Evolutionary conservation across 2,329 filamentous ascomycete genomes (phyloP), one percentile per base, ranked within the genome.

Genomic region (Calonectria leucothoes): DNA sequence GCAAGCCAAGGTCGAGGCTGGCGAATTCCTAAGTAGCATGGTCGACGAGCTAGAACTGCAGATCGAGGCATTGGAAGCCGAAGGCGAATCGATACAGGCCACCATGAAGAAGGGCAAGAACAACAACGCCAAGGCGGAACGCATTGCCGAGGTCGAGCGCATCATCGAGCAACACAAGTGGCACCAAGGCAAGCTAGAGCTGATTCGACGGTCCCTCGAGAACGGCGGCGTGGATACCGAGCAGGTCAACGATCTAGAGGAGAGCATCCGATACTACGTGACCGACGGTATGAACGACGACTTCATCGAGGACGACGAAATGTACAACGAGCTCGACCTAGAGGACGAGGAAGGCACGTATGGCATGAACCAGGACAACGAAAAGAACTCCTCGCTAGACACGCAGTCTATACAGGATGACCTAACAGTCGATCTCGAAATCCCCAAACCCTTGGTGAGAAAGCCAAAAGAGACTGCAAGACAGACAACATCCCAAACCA

Each of bases 71-170:
- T 91, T 97, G 77, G 97, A 99, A 85, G 96, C 96, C 68, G 96
- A 99, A 84, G 91, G 93, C 80, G 96, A 98, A 85, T 88, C 90
- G 71, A 90, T 99, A 87, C 94, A 97, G 82, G 94, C 94, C 29
- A 95, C 93, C 29, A 92, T 97, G 88, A 98, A 98, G 88, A 98
- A 98, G 88, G 94, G 95, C 82, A 98, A 98, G 88, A 95, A 94
- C 84, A 94, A 97, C 79, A 89, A 88, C 55, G 89, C 91, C 77
- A 98, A 97, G 85, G 93, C 94, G 4, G 96, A 98, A 77, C 93
- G 96, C 73, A 93, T 98, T 87, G 92, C 95, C 68, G 94, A 97
- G 82, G 93, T 99, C 77, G 94, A 98, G 81, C 89, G 91, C 74
- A 89, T 93, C 80, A 95, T 96, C 79, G 97, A 99, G 84, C 92